Percentiles rank a stretch among this genome's conserved stretches.
Conservation (phyloP, 2,329 filamentous ascomycete genomes). For the Talaromyces pinophilus region DNA sequence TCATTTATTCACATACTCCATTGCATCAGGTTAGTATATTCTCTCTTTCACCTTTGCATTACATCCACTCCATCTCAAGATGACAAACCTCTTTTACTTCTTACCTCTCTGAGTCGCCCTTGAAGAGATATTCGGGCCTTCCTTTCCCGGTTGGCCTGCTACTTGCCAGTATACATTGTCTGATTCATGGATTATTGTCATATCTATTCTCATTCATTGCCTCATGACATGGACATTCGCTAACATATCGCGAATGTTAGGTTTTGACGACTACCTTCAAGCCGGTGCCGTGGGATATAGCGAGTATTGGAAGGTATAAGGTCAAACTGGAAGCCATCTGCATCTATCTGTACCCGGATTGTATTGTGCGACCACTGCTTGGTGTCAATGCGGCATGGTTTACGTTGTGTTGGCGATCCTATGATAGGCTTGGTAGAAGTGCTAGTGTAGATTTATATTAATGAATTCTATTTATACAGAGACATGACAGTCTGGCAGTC, state of each 20-base stretch:
- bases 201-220: not conserved
- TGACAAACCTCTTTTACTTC: conserved; percentile 62
- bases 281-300: not conserved
- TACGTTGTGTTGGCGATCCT: not conserved
- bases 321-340: not conserved
- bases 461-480: not conserved
- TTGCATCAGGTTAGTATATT: conserved; percentile 25
- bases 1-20: not conserved
- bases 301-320: too few species aligned
- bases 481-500: not conserved
- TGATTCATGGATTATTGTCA: conserved; percentile 47
- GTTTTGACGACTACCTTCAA: not conserved
- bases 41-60: not conserved
- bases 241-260: conserved; percentile 7
- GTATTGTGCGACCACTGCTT: not conserved
- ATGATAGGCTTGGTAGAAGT: not conserved
- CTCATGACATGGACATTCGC: not conserved
- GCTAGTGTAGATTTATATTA: not conserved
- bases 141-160: conserved; percentile 66
- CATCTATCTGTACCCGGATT: not conserved
- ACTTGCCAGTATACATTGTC: conserved; percentile 72
- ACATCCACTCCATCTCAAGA: conserved; percentile 47
- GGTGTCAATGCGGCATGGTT: not conserved
- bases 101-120: conserved; percentile 68
- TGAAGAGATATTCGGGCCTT: conserved; percentile 65